These are phyloP conservation scores for Phytophthora aleatoria DNA, from an alignment of 352 stramenopile genomes.

Conservation along the genomic window DNA sequence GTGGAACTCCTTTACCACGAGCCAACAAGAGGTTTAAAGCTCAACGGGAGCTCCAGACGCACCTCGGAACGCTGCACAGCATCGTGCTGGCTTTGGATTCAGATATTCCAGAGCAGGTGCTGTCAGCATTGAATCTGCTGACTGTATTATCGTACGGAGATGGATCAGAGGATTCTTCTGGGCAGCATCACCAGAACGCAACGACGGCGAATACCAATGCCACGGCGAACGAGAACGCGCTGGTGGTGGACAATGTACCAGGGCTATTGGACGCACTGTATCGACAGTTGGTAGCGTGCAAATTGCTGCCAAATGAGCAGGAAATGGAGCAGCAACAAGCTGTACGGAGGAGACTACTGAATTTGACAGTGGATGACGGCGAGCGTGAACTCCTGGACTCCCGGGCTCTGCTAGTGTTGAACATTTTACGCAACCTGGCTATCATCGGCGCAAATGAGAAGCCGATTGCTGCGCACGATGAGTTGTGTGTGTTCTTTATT, in stretches of 20 bases:
- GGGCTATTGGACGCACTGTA: conserved; percentile 79
- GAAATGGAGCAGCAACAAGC: conserved; percentile 15
- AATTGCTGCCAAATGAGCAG: conserved; percentile 45
- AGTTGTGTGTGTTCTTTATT: conserved; percentile 68
- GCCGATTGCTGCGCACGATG: conserved; percentile 65
- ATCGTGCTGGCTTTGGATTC: conserved; percentile 80
- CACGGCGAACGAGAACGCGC: conserved; percentile 52
- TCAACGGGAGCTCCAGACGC: conserved; percentile 46
- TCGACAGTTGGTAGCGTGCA: conserved; percentile 62
- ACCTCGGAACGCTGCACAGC: conserved; percentile 64
- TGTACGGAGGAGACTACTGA: conserved; percentile 46
- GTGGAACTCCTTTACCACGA: conserved; percentile 64
- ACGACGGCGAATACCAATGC: conserved; percentile 26
- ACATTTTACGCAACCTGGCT: conserved; percentile 80
- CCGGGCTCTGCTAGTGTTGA: conserved; percentile 60
- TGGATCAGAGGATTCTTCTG: conserved; percentile 1
- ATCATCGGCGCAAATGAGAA: conserved; percentile 78
- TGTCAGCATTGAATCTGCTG: conserved; percentile 68
- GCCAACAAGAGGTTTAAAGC: conserved; percentile 72
- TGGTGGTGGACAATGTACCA: conserved; percentile 70
- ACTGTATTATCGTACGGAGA: conserved; percentile 73
- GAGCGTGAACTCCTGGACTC: conserved; percentile 65
- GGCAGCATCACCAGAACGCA: conserved; percentile 32
- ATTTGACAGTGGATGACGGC: conserved; percentile 44
- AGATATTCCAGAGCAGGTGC: conserved; percentile 53